Evolutionary conservation across 768 basidiomycete genomes (phyloP).

Genomic region (Amanita rimosa): DNA sequence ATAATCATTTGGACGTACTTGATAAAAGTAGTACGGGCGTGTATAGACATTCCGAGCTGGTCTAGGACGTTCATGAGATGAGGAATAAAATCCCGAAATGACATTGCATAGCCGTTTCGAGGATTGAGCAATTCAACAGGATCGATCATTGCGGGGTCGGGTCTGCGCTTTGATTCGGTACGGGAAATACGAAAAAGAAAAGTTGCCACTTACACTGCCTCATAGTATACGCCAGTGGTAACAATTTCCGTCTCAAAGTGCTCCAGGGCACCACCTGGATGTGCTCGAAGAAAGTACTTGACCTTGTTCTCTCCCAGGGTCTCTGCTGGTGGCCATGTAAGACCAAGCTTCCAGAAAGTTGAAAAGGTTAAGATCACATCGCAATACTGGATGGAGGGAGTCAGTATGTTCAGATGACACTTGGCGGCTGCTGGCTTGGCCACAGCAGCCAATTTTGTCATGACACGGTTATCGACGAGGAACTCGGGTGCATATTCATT

Average conservation of each 20-base stretch:
- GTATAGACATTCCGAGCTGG: constrained; percentile 73
- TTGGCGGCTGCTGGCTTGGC: constrained; percentile 66
- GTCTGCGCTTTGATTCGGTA: constrained; percentile 30
- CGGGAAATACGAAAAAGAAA: neutral
- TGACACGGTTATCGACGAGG: constrained; percentile 65
- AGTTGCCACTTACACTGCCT: constrained; percentile 53
- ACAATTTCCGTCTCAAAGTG: constrained; percentile 80
- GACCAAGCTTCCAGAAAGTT: constrained; percentile 60
- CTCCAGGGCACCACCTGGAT: constrained; percentile 79
- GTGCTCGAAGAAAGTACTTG: constrained; percentile 75
- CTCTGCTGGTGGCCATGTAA: constrained; percentile 75
- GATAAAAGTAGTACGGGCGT: constrained; percentile 74
- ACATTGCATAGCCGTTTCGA: constrained; percentile 79
- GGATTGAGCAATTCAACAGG: constrained; percentile 72
- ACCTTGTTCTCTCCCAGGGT: constrained; percentile 54
- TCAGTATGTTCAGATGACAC: constrained; percentile 64
- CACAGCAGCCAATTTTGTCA: constrained; percentile 66
- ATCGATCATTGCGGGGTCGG: constrained; percentile 67
- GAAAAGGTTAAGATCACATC: constrained; percentile 68
- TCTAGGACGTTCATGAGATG: constrained; percentile 78
- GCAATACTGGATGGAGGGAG: constrained; percentile 68
- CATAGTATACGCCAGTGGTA: constrained; percentile 74
- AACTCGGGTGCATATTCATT: constrained; percentile 58
- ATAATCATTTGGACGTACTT: constrained; percentile 35
- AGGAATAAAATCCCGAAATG: constrained; percentile 67